Conservation (phyloP, 192 early-diverging fungal genomes). For the Blastocladiella britannica region DNA sequence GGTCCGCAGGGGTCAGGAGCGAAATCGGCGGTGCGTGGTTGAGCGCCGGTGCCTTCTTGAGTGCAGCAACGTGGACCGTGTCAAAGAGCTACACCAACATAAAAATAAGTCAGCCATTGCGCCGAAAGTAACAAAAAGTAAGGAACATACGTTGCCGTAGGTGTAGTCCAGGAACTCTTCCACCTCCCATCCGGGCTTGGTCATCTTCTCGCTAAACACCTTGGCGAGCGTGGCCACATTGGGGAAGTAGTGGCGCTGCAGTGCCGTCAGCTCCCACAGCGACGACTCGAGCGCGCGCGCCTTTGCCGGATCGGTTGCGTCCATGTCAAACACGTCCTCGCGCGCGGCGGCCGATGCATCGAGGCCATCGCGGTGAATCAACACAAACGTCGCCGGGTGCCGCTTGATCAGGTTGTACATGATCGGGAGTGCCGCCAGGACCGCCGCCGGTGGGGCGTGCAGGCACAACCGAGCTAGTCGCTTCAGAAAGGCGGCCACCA, state of each 20-base stretch:
- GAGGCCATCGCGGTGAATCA: conserved; percentile 44
- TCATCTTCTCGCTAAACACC: conserved; percentile 71
- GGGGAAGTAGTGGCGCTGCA: conserved; percentile 71
- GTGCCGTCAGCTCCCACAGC: conserved; percentile 71
- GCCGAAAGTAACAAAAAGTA: conserved; percentile 1
- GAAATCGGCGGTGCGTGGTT: not conserved
- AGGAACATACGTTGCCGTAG: conserved; percentile 29
- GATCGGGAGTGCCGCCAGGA: conserved; percentile 67
- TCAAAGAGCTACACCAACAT: not conserved
- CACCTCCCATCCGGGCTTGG: conserved; percentile 63
- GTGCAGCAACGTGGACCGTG: not conserved
- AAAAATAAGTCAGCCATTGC: too few species aligned
- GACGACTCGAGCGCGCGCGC: conserved; percentile 61
- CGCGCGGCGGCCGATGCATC: not conserved
- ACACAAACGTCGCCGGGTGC: conserved; percentile 68
- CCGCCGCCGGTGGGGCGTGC: conserved; percentile 62
- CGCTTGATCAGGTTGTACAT: conserved; percentile 80
- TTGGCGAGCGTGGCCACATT: conserved; percentile 66
- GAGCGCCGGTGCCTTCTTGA: not conserved
- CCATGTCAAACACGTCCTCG: conserved; percentile 25
- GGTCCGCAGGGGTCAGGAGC: too few species aligned
- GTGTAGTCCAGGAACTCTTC: conserved; percentile 96
- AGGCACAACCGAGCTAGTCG: conserved; percentile 65
- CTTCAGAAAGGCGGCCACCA: conserved; percentile 88
- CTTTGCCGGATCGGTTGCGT: conserved; percentile 55